Evolutionary conservation across 1,284 basidiomycete species (phyloP).

Genomic region (Peniophora sp.): DNA sequence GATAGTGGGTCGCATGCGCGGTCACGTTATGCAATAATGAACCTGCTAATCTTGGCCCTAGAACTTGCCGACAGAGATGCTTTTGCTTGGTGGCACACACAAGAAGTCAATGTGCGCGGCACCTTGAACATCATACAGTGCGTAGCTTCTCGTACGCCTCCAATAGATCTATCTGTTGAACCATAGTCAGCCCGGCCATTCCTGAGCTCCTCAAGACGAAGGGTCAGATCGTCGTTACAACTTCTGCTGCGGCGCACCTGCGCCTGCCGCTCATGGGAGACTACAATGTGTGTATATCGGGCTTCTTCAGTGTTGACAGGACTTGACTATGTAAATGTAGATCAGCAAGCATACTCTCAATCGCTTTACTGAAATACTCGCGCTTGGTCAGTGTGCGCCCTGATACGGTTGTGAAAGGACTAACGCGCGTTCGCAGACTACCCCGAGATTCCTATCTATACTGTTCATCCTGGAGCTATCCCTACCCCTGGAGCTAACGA

Average conservation of each 20-base stretch:
- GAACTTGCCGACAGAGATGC: neutral
- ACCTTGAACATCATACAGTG: neutral
- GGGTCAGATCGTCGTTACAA: neutral
- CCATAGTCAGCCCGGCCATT: neutral
- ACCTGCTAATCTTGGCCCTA: neutral
- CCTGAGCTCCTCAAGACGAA: neutral
- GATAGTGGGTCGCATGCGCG: neutral
- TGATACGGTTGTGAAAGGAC: too few species aligned
- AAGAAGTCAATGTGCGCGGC: conserved; percentile 1
- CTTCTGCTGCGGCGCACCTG: neutral
- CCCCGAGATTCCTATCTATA: neutral
- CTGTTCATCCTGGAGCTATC: neutral
- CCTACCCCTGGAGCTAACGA: neutral
- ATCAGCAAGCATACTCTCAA: neutral
- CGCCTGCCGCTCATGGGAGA: neutral
- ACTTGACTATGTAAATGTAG: too few species aligned
- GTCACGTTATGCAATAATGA: neutral
- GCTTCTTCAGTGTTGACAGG: too few species aligned
- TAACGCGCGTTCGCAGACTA: neutral
- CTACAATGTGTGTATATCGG: neutral
- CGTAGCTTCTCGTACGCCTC: neutral
- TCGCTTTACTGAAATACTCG: neutral
- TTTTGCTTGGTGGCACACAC: neutral
- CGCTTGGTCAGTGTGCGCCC: neutral
- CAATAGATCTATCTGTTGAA: too few species aligned